Base-by-base conservation (phyloP, 306 rosid species). In the Trifolium repens region DNA sequence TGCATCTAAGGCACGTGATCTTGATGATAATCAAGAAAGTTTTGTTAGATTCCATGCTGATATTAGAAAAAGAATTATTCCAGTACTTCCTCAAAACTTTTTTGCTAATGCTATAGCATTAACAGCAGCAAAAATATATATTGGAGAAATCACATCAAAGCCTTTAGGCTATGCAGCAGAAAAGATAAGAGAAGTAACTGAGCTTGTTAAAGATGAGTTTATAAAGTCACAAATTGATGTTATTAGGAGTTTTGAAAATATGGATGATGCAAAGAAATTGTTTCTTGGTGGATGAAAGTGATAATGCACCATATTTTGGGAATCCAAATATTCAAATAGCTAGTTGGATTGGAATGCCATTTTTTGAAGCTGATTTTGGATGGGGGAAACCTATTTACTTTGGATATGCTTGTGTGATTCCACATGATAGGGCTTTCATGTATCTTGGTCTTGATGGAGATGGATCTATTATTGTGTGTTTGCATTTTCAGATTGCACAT, bases 1-100 rank as follows among this genome's bases (percentile, higher is more conserved):
- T 72, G 76, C 67, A 40, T 72, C 54, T 0, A 79, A 72, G 60
- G 82, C 82, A 10, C 78, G 60, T 0, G 54, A 72, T 2, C 76
- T 72, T 5, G 55, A 72, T 4, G 11, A 72, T 4, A 43, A 73
- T 2, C 77, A 73, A 46, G 63, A 68, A 40, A 55, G 63, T 3
- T 9, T 44, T 2, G 43, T 72, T 17, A 24, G 52, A 5, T 4
- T 72, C 13, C 10, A 43, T 30, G 77, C 7, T 9, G 47, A 37
- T 3, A n/a, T 70, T 1, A 70, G 77, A 7, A 57, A 7, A 24
- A 54, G 50, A 68, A 22, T 55, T 4, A 50, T n/a, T n/a, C 82
- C 82, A 39, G 49, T 59, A 10, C 66, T 78, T 2, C 82, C 82
- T 3, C 2, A 3, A 2, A 71, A 27, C 5, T 78, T 49, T 12